These are phyloP conservation scores for Wickerhamomyces xylosicus DNA, from an alignment of 805 yeast species.

Conservation along the genomic window DNA sequence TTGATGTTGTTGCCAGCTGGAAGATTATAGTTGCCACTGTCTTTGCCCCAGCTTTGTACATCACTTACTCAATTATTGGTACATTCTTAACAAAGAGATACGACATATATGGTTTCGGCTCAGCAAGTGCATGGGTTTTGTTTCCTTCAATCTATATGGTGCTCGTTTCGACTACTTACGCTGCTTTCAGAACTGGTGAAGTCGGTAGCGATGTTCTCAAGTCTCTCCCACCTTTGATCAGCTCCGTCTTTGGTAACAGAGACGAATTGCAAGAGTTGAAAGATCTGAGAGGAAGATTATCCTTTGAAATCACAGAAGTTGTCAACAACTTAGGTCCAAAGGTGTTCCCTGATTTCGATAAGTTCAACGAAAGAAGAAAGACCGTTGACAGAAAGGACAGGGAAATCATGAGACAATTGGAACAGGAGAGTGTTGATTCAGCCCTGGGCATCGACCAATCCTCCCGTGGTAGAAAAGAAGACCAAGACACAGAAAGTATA, in stretches of 20 bases:
- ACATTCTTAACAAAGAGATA: constrained; percentile 28
- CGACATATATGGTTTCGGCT: constrained; percentile 9
- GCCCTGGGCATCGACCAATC: constrained; percentile 24
- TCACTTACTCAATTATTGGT: constrained; percentile 51
- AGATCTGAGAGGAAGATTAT: constrained; percentile 45
- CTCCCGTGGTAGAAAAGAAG: constrained; percentile 17
- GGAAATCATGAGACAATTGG: not conserved
- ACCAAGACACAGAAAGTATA: constrained; percentile 2
- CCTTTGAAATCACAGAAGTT: constrained; percentile 63
- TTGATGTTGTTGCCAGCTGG: constrained; percentile 96
- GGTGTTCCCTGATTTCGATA: constrained; percentile 78
- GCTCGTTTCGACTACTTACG: constrained; percentile 67
- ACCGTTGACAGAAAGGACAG: constrained; percentile 9
- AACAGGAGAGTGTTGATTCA: constrained; percentile 13
- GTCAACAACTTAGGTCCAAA: constrained; percentile 81
- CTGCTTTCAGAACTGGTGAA: constrained; percentile 85
- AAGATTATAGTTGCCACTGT: constrained; percentile 78
- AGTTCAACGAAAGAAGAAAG: constrained; percentile 7
- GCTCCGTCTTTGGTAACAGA: constrained; percentile 28
- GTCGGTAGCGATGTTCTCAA: constrained; percentile 81
- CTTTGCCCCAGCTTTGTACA: constrained; percentile 76
- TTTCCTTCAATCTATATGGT: constrained; percentile 42
- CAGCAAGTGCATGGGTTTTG: constrained; percentile 14
- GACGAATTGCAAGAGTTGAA: constrained; percentile 42
- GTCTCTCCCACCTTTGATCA: constrained; percentile 63